Base-by-base conservation (phyloP, 345 rosid species). In the Salix arbutifolia region DNA sequence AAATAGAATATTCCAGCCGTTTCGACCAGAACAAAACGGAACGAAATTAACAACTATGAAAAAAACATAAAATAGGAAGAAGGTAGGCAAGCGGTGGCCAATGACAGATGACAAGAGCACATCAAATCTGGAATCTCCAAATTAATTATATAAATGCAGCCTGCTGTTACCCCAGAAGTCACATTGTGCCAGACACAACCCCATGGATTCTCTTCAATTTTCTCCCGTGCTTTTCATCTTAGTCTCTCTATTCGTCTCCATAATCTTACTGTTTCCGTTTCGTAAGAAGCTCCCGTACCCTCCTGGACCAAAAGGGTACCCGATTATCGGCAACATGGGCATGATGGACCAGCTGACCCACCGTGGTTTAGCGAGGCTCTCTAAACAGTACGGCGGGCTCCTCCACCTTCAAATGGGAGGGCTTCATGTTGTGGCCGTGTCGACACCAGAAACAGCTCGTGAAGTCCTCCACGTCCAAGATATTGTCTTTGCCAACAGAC, bases 391-490 rank as follows among this genome's bases (percentile, higher is more conserved):
- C 14, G 80, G 84, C 8, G 78, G 80, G 0, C 60, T 81, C 21
- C 60, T 69, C 16, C 84, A 77, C 58, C 77, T 81, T 37, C 61
- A 73, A 48, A 77, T 81, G 77, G 84, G 80, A 18, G 18, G 71
- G 35, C 77, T 81, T 12, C 80, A 81, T 31, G 61, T 77, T 13
- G 64, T 77, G 26, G 74, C 77, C 0, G 71, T 81, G 5, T 81
- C 84, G 4, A 56, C 80, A 0, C 80, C 75, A 0, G 80, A 81
- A 18, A 69, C 64, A 40, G 84, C 80, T 3, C 67, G 75, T 4
- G 77, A 81, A 64, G 75, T 81, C 6, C 80, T 81, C 50, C 84
- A 81, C 8, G 68, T n/a, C 19, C 78, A 81, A 38, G 84, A 81
- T 33, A 62, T 21, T 56, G n/a, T 68, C 48, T 81, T 77, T 68